Evolutionary conservation across 2,329 filamentous ascomycete genomes (phyloP), one percentile per base, ranked within the genome.

Genomic region (Pezizomycotina sp.): DNA sequence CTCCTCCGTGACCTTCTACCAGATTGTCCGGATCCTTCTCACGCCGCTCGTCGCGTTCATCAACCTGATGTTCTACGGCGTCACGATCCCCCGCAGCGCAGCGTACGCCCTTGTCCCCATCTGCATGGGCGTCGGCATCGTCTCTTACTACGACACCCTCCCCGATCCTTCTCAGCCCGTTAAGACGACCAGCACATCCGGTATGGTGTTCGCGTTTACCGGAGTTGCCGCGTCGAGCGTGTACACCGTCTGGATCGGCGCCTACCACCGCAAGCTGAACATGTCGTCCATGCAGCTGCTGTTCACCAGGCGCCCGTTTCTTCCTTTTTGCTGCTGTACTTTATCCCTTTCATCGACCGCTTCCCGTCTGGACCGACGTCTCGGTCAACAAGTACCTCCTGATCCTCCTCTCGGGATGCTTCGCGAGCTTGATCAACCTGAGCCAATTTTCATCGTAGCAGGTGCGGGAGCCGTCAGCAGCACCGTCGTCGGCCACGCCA

Each of bases 221-320:
- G 73, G 73, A 31, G 71, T 77, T 7, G 62, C 74, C 34, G 71
- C 71, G 10, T 75, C 69, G 20, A 71, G 71, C 2, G 55, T 77
- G 10, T 78, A 78, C 54, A 77, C 73, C 0, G 68, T 77, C 41
- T 76, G 71, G 70, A 74, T 77, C 50, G 64, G 67, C 33, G 66
- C 64, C 50, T 77, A 72, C 51, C 70, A 76, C 53, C 65, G 68
- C 43, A 74, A 69, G 55, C 62, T 77, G 14, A 63, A 71, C 43
- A 70, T 77, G 58, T 68, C 65, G 46, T 76, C 71, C 55, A 73
- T 75, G 65, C 74, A 78, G 58, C 58, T 79, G 20, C 62, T 79
- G 7, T 69, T 70, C 57, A 77, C 55, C 73, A 77, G 55, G 69
- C 73, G 2, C 71, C 73, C 2, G 58, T 75, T 2, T 69, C 71